These are phyloP conservation scores for Trifolium pratense DNA, from an alignment of 306 rosid species.

Conservation along the genomic window DNA sequence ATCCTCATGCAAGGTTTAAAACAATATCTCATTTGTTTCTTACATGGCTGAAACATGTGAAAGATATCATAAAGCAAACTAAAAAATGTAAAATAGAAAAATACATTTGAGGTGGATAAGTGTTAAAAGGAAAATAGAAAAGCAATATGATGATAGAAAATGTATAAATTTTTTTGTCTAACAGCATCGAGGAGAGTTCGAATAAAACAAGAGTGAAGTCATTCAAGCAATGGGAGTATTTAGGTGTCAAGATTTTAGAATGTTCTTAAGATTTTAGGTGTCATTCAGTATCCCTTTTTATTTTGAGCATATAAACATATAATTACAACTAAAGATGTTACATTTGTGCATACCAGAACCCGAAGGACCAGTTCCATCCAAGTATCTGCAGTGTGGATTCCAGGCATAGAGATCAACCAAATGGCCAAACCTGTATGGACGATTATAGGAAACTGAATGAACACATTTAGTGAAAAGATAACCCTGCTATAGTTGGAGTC, in stretches of 20 bases:
- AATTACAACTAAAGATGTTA: constrained; percentile 19
- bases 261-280: no score
- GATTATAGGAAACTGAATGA: constrained; percentile 24
- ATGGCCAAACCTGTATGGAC: constrained; percentile 75
- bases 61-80: constrained; percentile 27
- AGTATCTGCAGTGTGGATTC: constrained; percentile 93
- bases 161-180: no score
- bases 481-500: constrained; percentile 7
- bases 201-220: constrained; percentile 27
- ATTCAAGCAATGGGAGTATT: constrained; percentile 28
- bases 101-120: constrained; percentile 26
- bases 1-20: constrained; percentile 33
- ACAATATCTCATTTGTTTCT: constrained; percentile 24
- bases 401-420: constrained; percentile 89
- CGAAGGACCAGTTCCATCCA: constrained; percentile 87
- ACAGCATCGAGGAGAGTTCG: background rate
- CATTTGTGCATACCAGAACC: constrained; percentile 53
- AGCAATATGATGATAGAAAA: constrained; percentile 17
- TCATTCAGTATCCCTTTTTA: background rate
- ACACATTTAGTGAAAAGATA: constrained; percentile 16
- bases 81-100: constrained; percentile 32
- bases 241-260: constrained; percentile 28
- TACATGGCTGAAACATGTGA: constrained; percentile 27
- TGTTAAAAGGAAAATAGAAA: constrained; percentile 33
- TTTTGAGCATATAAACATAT: constrained; percentile 26